A percentile compares a stretch with the other conserved stretches of the same genome.
phyloP scores from a whole-genome alignment of 148 eudicot species.

The Rheum nobile region DNA sequence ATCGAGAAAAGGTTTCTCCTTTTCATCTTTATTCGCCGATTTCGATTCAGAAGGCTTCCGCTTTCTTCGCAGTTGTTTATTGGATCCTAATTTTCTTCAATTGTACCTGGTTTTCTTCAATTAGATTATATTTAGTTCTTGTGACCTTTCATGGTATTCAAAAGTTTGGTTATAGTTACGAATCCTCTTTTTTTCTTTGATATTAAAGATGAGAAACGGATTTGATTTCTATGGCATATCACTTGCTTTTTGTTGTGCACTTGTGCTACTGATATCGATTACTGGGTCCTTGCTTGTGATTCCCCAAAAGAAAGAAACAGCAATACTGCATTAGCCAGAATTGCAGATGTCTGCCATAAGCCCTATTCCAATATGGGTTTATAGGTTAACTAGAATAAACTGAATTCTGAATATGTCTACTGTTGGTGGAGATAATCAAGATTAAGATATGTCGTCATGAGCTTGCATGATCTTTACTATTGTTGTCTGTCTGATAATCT shows the following conservation, averaged over 20 bases:
- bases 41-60: neutral
- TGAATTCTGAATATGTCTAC: neutral
- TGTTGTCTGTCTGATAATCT: neutral
- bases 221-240: neutral
- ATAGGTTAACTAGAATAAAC: neutral
- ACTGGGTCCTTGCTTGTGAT: neutral
- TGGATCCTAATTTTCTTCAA: neutral
- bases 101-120: neutral
- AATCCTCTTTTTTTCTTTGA: neutral
- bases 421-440: neutral
- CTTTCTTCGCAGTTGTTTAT: neutral
- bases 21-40: neutral
- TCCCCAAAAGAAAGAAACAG: neutral
- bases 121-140: neutral
- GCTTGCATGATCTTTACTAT: neutral
- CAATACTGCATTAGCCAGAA: neutral
- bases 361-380: neutral
- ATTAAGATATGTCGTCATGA: neutral
- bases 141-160: neutral
- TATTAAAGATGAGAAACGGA: neutral
- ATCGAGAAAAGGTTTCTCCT: constrained; percentile 32
- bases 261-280: no score
- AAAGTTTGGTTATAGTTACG: neutral
- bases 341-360: neutral
- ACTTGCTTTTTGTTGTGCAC: neutral